Evolutionary conservation across 2,329 filamentous ascomycete genomes (phyloP), one percentile per base, ranked within the genome.

Genomic region (Phialocephala subalpina): DNA sequence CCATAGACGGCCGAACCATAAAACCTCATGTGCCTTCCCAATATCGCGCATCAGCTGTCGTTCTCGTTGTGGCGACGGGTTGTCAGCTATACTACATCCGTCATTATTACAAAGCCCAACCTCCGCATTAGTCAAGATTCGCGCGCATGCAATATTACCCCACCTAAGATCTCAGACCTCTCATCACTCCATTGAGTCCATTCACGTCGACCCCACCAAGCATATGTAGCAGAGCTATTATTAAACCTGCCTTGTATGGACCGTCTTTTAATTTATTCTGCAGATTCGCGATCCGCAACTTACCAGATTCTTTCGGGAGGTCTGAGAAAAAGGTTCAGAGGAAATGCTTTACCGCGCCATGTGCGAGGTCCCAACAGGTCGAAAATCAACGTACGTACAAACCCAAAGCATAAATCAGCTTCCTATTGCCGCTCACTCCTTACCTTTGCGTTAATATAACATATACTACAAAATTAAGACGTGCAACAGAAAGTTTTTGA

Each of bases 21-120:
- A 12, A 29, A 29, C 11, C 16, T 53, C 49, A 27, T 53, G 49
- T 11, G 29, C 25, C 49, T 53, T 53, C 49, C 49, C 8, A 53
- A 53, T 49, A 53, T 53, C 27, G 25, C 49, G 22, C 49, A 53
- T 53, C 49, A 53, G 25, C 49, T 53, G 49, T 53, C 49, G 18
- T 53, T 27, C 49, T 53, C 14, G 16, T 53, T 53, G 25, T 53
- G 49, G 25, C 49, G 27, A 53, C 5, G 9, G 49, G 22, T 18
- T 14, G 49, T 29, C 25, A 22, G 14, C 49, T 29, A 53, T 27
- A 8, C 49, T 25, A 22, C 49, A 53, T 53, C 25, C 27, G 49
- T 53, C 49, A 33, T 29, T 53, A 53, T 53, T 53, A 53, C 49
- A 14, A 53, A 53, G 49, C 49, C 49, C 49, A 53, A 53, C 49